Percentiles rank a stretch among this genome's conserved stretches.
Evolutionary conservation across 1,284 basidiomycete species (phyloP).

Genomic region (Pseudomicrostroma phylloplanum): DNA sequence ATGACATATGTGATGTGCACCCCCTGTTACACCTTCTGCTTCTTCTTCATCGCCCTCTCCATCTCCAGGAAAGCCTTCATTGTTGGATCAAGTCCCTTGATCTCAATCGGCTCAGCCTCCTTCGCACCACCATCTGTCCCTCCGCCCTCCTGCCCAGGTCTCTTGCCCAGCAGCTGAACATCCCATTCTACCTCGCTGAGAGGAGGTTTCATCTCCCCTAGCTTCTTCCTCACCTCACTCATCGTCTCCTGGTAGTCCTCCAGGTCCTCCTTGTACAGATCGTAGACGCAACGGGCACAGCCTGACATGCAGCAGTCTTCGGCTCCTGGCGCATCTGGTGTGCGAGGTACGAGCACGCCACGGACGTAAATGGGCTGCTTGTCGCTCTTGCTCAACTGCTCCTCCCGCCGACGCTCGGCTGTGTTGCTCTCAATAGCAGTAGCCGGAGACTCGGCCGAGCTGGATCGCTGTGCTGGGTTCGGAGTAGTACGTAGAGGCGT

Average conservation of each 20-base stretch:
- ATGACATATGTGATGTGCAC: background rate
- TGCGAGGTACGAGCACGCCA: constrained; percentile 29
- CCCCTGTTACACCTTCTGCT: constrained; percentile 6
- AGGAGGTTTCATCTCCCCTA: constrained; percentile 58
- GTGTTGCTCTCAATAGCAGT: too few species aligned
- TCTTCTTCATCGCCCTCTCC: constrained; percentile 40
- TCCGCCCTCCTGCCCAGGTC: constrained; percentile 16
- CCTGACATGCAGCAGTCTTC: constrained; percentile 88
- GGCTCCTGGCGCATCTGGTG: constrained; percentile 44
- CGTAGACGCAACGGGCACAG: constrained; percentile 80
- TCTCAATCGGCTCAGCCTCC: constrained; percentile 10
- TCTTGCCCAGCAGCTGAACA: constrained; percentile 32
- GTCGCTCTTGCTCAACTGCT: background rate
- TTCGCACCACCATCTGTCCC: background rate
- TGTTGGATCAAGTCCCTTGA: constrained; percentile 34
- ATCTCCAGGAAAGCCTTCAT: constrained; percentile 45
- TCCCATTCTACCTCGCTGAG: constrained; percentile 62
- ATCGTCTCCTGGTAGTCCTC: constrained; percentile 63
- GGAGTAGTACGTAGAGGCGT: too few species aligned
- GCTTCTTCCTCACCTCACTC: constrained; percentile 56
- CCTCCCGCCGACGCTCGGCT: constrained; percentile 4
- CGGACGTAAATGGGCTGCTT: constrained; percentile 13
- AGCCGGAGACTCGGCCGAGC: too few species aligned
- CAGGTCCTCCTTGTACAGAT: constrained; percentile 72
- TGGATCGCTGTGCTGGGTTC: too few species aligned